Evolutionary conservation across 2,329 filamentous ascomycete genomes (phyloP), one percentile per base, ranked within the genome.

Genomic region (Cordyceps farinosa): DNA sequence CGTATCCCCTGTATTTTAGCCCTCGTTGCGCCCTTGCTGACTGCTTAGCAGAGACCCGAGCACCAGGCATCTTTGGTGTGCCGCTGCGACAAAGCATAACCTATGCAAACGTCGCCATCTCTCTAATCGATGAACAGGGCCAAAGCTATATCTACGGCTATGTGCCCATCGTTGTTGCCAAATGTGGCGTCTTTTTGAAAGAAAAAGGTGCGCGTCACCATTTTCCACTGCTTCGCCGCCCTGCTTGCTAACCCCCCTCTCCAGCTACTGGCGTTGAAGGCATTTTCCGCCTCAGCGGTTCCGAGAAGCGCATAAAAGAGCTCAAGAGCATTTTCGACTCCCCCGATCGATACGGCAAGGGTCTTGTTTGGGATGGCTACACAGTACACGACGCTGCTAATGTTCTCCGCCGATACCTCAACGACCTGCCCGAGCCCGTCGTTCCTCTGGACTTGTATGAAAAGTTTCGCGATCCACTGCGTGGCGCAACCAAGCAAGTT

Each of bases 311-410:
- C 66, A 99, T 99, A 79, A 99, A 98, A 76, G 95, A 98, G 75
- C 85, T 99, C 36, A 94, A 96, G 76, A 87, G 84, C 34, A 85
- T 92, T 3, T 99, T 99, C 76, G 91, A 98, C 76, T 96, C 94
- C 0, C 95, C 95, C 47, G 92, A 96, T 71, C 86, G 93, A 70
- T 99, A 97, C 75, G 95, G 95, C 61, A 99, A 99, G 77, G 95
- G 95, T 17, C 83, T 99, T 32, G 91, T 97, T 70, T 99, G 95
- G 95, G 90, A 92, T 53, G 95, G 95, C 53, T 99, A 97, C 75
- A 99, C 95, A 0, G 95, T 99, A 48, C 95, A 99, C 76, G 95
- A 99, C 82, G 95, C 95, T 32, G 93, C 95, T 70, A 99, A 98
- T 73, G 94, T 99, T 65, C 84, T 99, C 51, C 89, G 95, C 66